Evolutionary conservation across 345 rosid genomes (phyloP), one percentile per base, ranked within the genome.

Genomic region (Stellera chamaejasme): DNA sequence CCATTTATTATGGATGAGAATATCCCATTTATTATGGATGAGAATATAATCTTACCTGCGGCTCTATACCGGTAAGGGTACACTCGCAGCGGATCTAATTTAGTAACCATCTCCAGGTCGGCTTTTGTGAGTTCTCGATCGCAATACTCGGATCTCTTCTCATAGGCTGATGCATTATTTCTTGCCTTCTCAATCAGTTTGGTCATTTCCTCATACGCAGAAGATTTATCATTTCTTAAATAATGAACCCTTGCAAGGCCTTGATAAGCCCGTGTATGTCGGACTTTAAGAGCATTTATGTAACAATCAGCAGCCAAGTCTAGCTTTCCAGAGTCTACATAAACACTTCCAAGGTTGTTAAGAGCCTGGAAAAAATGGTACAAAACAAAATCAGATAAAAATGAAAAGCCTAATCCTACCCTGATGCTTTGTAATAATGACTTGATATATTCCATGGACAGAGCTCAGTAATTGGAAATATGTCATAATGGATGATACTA

Each of bases 51-150:
- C 76, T 53, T 49, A 89, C 99, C 97, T 83, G 99, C 97, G 41
- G 99, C 99, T 14, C 99, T 80, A 63, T 89, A 93, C 69, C 95
- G 69, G 74, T 90, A 93, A 47, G 99, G 99, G 75, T 93, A 93
- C 10, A 90, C 96, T 32, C 99, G 80, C 27, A 90, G 99, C 42
- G 99, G 97, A 63, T 93, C 99, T 74, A 93, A 73, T 47, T 55
- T 70, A 2, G 99, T 87, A 69, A 93, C 99, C 87, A 78, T 87
- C 75, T 89, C 95, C 0, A 93, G 92, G 75, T 93, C 99, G 5
- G 82, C 79, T 65, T 83, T 93, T 13, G 96, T 81, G 2, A 73
- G 87, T 32, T 93, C 95, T 26, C 99, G 97, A 16, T 89, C 92
- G 60, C 94, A 85, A 58, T 89, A 93, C 77, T 93, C 99, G 0